These are phyloP conservation scores for Crithidia bombi DNA, from an alignment of 208 protist genomes.

Conservation along the genomic window DNA sequence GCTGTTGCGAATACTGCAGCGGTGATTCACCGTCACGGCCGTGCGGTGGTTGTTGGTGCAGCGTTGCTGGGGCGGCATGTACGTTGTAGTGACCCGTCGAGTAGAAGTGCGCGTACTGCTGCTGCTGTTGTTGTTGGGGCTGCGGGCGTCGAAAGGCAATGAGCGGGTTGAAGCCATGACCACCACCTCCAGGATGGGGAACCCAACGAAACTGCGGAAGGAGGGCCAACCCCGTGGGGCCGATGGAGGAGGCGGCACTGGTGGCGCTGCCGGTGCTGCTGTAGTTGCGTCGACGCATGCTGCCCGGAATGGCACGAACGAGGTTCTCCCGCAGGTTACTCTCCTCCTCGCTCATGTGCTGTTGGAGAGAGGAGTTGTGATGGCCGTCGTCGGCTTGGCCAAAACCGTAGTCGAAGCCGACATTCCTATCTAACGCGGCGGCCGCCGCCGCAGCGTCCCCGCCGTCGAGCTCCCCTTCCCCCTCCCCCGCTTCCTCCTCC, in stretches of 20 bases:
- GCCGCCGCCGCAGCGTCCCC: background rate
- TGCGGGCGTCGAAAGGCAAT: conserved; percentile 5
- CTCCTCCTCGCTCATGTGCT: background rate
- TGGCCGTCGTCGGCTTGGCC: background rate
- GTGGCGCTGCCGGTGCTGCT: conserved; percentile 9
- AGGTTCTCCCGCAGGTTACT: conserved; percentile 4
- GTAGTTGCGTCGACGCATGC: background rate
- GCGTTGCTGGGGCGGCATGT: background rate
- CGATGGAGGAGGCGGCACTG: conserved; percentile 32
- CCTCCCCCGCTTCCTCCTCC: too few relatives aligned
- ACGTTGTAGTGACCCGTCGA: background rate
- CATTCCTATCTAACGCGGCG: background rate
- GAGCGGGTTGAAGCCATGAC: conserved; percentile 41
- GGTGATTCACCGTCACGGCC: background rate
- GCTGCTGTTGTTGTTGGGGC: conserved; percentile 10
- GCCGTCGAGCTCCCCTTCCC: too few relatives aligned
- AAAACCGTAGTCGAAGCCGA: background rate
- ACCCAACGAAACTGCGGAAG: conserved; percentile 50
- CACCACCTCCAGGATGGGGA: conserved; percentile 33
- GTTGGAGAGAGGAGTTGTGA: background rate
- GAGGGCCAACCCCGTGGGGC: conserved; percentile 34
- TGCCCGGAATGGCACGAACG: conserved; percentile 2
- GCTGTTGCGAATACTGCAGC: background rate
- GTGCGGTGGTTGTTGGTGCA: background rate
- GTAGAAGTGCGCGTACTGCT: conserved; percentile 4